phyloP scores from a whole-genome alignment of 2,329 filamentous ascomycete species.

The Phyllachora maydis region DNA sequence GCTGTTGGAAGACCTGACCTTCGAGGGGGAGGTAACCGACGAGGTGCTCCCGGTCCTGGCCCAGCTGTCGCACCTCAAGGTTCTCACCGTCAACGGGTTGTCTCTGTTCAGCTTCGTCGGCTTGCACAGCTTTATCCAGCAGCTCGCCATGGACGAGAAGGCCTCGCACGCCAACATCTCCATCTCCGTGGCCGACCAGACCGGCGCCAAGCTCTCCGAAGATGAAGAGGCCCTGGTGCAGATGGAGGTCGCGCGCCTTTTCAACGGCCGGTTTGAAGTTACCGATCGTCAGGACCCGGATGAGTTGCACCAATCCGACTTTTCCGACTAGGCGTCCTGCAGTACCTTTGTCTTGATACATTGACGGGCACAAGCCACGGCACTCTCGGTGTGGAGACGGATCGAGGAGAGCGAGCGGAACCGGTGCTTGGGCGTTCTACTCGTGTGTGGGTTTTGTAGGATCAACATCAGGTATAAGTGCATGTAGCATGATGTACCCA shows the following conservation, averaged over 20 bases:
- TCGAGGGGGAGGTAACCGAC: constrained; percentile 32
- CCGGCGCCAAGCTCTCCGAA: constrained; percentile 8
- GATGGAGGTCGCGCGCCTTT: constrained; percentile 5
- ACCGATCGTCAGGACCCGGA: constrained; percentile 12
- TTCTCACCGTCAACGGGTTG: constrained; percentile 29
- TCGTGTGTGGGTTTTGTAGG: not conserved
- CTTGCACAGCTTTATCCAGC: constrained; percentile 19
- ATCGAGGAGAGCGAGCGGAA: not conserved
- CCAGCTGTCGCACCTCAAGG: constrained; percentile 22
- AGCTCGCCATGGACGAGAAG: constrained; percentile 9
- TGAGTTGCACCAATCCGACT: constrained; percentile 14
- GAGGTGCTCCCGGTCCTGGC: constrained; percentile 15
- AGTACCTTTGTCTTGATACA: too few species aligned
- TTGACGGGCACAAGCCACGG: too few species aligned
- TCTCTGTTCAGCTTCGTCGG: constrained; percentile 31
- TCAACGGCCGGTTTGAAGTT: constrained; percentile 14
- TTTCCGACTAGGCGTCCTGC: constrained; percentile 7
- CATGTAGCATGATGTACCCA: not conserved
- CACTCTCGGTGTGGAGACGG: not conserved
- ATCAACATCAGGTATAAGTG: not conserved
- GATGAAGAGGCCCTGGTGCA: constrained; percentile 8
- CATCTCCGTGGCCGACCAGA: constrained; percentile 14
- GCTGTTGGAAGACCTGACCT: constrained; percentile 31
- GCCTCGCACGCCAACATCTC: constrained; percentile 10
- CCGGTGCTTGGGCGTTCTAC: not conserved